Evolutionary conservation across 1,284 basidiomycete genomes (phyloP).

Genomic region (Leccinum huronense): DNA sequence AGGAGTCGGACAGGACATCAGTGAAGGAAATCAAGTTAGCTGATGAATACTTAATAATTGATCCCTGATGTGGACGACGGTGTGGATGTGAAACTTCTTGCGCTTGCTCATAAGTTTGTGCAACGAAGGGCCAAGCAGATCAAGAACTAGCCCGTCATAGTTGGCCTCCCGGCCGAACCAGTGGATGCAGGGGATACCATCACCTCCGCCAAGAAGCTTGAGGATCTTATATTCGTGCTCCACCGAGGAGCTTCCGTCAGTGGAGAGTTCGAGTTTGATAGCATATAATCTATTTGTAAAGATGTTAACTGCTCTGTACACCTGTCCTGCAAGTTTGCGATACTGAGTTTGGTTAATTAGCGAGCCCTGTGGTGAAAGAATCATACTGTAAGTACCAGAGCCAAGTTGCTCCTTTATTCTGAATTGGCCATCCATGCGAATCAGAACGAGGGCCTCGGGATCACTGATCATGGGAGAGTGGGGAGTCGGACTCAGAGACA

Average conservation of each 20-base stretch:
- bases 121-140: not conserved
- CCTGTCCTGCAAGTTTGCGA: not conserved
- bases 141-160: not conserved
- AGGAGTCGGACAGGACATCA: not conserved
- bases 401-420: not conserved
- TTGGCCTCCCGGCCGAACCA: not conserved
- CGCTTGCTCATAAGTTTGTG: not conserved
- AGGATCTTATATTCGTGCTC: slow-evolving; percentile 1
- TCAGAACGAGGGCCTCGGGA: not conserved
- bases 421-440: not conserved
- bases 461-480: not conserved
- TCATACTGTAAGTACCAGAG: not conserved
- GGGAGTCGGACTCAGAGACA: not conserved
- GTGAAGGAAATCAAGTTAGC: not conserved
- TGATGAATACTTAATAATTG: not conserved
- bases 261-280: not conserved
- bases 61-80: not conserved
- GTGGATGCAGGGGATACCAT: not conserved
- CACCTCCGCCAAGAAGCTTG: not conserved
- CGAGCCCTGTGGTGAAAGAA: no score
- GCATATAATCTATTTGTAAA: not conserved
- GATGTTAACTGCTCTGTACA: not conserved
- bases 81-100: not conserved
- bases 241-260: not conserved
- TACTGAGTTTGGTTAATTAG: no score